phyloP scores from a whole-genome alignment of 2,329 filamentous ascomycete genomes.

The Aspergillus phoenicis region DNA sequence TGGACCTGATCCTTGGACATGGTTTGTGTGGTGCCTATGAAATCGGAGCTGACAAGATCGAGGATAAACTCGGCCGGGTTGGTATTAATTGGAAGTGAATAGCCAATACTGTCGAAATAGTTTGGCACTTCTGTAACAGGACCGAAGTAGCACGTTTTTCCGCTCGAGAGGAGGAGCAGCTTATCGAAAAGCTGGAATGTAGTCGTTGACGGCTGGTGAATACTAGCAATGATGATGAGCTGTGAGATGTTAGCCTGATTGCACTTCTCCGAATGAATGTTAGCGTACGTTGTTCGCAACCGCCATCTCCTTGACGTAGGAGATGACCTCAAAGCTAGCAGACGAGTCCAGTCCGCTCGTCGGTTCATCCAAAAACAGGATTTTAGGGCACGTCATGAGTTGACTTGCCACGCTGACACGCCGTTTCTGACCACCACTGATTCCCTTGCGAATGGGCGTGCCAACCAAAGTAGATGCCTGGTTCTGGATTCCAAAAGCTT shows the following conservation, averaged over 20 bases:
- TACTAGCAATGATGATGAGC: slow-evolving; percentile 78
- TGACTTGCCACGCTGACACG: slow-evolving; percentile 78
- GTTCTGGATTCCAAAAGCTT: slow-evolving; percentile 70
- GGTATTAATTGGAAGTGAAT: slow-evolving; percentile 66
- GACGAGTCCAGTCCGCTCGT: slow-evolving; percentile 82
- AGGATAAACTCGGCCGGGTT: slow-evolving; percentile 82
- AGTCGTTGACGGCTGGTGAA: slow-evolving; percentile 80
- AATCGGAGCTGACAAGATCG: slow-evolving; percentile 77
- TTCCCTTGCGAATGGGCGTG: slow-evolving; percentile 78
- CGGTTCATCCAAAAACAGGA: slow-evolving; percentile 81
- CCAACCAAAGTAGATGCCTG: slow-evolving; percentile 75
- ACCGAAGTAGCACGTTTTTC: slow-evolving; percentile 74
- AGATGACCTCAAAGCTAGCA: slow-evolving; percentile 74
- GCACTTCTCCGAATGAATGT: background rate
- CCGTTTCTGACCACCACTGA: slow-evolving; percentile 83
- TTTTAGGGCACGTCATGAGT: slow-evolving; percentile 76
- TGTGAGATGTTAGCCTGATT: slow-evolving; percentile 13
- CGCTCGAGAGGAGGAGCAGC: slow-evolving; percentile 70
- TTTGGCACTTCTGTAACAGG: slow-evolving; percentile 57
- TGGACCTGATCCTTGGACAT: slow-evolving; percentile 54
- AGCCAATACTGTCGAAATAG: slow-evolving; percentile 66
- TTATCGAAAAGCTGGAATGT: slow-evolving; percentile 83
- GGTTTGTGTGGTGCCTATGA: slow-evolving; percentile 54
- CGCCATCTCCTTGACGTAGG: slow-evolving; percentile 68
- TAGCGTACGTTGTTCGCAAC: slow-evolving; percentile 62